Base-by-base conservation (phyloP, 306 rosid species). In the Rubus idaeus region DNA sequence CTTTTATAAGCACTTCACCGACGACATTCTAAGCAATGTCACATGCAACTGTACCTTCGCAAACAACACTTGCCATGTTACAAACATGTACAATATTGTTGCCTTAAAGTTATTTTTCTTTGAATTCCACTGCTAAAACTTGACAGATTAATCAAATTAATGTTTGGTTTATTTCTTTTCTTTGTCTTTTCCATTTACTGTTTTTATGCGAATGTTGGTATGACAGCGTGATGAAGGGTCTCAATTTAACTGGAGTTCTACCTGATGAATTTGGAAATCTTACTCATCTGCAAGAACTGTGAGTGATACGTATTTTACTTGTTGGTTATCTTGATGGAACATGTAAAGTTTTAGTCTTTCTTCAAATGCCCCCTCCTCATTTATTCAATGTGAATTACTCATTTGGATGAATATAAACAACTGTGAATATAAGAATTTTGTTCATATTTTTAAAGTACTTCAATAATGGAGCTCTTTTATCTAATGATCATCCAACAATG, bases 251-350 rank as follows among this genome's bases (percentile, higher is more conserved):
- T 3, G 97, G 96, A 80, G 64, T 26, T 68, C 39, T 92, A 52
- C 96, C 90, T 0, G 74, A 37, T 35, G 96, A 88, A 76, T 84
- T 92, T 82, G 94, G 88, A 83, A 82, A 86, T 78, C 94, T 92
- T 60, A 77, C 89, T 45, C 85, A 74, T 57, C 83, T 90, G 11
- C 52, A 4, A 69, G 66, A 21, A 74, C 83, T 92, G 97, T 90
- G 80, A 90, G 96, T 80, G 66, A 39, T 62, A 30, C 16, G 35
- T 30, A 30, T 30, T 30, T 30, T 30, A 30, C 7, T 71, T 50
- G 13, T 51, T 51, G 21, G 41, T 47, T 50, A 21, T 58, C 16
- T 21, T 23, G 39, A 58, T 3, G 35, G 65, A 23, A 13, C 39
- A 58, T 57, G 37, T 57, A 57, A 21, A 21, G 30, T 10, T 57